phyloP scores from a whole-genome alignment of 164 flowering plant genomes.

The Magnolia officinalis region DNA sequence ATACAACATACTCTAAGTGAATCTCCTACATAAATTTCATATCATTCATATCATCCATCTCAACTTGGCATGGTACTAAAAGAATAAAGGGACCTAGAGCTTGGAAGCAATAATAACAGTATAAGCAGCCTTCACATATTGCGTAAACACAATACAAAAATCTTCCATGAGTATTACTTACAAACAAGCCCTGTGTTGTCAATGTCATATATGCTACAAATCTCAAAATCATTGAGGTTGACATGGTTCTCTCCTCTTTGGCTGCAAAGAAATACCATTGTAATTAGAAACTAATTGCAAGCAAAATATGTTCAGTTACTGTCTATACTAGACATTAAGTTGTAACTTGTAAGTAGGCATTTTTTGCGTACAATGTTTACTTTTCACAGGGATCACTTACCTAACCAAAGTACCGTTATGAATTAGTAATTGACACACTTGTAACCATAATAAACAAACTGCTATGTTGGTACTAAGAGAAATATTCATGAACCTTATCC shows the following conservation, averaged over 20 bases:
- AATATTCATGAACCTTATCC: not conserved
- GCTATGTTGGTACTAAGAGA: not conserved
- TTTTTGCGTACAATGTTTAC: not conserved
- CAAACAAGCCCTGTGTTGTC: conserved; percentile 96
- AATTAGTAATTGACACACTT: not conserved
- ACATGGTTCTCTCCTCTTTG: conserved; percentile 56
- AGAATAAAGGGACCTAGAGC: not conserved
- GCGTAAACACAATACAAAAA: not conserved
- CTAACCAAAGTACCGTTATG: not conserved
- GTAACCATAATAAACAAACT: not conserved
- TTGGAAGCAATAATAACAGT: not conserved
- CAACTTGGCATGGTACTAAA: not conserved
- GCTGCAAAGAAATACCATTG: conserved; percentile 34
- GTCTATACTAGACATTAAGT: not conserved
- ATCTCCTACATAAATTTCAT: not conserved
- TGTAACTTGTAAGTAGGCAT: not conserved
- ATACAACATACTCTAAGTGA: not conserved
- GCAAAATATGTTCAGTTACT: not conserved
- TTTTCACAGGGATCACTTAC: conserved; percentile 25
- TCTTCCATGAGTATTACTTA: conserved; percentile 37
- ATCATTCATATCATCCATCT: not conserved
- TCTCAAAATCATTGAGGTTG: conserved; percentile 61
- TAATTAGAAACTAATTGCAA: conserved; percentile 5
- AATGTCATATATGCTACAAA: conserved; percentile 56
- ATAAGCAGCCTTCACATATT: not conserved